These are phyloP conservation scores for Phytopythium kandeliae DNA, from an alignment of 352 stramenopile genomes.

Conservation along the genomic window DNA sequence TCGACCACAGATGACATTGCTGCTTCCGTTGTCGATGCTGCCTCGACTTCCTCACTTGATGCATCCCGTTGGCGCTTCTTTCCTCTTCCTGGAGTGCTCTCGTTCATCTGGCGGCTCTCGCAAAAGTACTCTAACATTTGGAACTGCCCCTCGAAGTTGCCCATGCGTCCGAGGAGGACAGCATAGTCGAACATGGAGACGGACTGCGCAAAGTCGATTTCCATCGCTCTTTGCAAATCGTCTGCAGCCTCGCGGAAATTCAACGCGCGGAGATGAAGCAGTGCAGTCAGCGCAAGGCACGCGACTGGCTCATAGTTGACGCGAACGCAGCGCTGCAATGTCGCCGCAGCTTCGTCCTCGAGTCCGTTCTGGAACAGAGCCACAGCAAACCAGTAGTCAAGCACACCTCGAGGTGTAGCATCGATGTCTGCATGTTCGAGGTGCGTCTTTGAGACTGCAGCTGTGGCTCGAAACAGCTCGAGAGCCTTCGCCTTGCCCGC, in stretches of 20 bases:
- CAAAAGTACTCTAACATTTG: slow-evolving; percentile 53
- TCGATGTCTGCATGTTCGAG: neutral
- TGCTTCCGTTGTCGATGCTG: neutral
- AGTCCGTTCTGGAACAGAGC: slow-evolving; percentile 25
- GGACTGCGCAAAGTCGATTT: slow-evolving; percentile 43
- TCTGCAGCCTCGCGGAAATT: slow-evolving; percentile 37
- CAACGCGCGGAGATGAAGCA: slow-evolving; percentile 23
- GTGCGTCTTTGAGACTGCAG: neutral
- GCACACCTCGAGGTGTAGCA: slow-evolving; percentile 5
- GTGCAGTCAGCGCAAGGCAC: slow-evolving; percentile 47
- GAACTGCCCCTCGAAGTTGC: slow-evolving; percentile 37
- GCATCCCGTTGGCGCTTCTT: slow-evolving; percentile 11
- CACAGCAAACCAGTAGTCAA: slow-evolving; percentile 60
- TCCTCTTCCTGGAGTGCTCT: neutral
- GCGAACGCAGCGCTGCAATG: slow-evolving; percentile 40
- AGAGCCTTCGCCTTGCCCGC: slow-evolving; percentile 22
- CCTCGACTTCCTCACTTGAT: neutral
- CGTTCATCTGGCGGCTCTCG: slow-evolving; percentile 7
- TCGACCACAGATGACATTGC: slow-evolving; percentile 13
- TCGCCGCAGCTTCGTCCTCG: slow-evolving; percentile 10
- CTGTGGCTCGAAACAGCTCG: slow-evolving; percentile 18
- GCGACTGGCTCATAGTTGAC: slow-evolving; percentile 38
- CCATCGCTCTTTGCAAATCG: slow-evolving; percentile 47
- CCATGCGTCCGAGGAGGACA: slow-evolving; percentile 45
- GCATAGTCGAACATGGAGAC: slow-evolving; percentile 66